Evolutionary conservation across 2,329 filamentous ascomycete species (phyloP).

Genomic region (Paecilomyces sp.): DNA sequence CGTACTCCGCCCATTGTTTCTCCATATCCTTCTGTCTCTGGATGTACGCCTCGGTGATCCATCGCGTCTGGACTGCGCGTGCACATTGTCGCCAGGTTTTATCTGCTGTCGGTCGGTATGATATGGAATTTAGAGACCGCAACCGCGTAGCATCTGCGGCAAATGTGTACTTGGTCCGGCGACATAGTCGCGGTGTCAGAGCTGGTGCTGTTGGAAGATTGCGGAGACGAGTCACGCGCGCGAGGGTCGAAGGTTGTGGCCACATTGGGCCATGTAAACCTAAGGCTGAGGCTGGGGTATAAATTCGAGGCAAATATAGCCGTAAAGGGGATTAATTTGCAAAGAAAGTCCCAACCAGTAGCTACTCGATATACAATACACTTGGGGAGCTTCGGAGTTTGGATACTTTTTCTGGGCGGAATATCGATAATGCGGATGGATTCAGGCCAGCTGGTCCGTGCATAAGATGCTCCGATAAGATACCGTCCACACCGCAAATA

Average conservation of each 20-base stretch:
- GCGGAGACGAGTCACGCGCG: constrained; percentile 15
- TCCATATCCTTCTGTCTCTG: constrained; percentile 32
- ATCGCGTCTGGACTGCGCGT: constrained; percentile 20
- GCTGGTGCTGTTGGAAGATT: constrained; percentile 2
- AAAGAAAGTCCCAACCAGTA: not conserved
- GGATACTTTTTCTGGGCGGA: not conserved
- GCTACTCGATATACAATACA: not conserved
- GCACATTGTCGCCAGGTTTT: not conserved
- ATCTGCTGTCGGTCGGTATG: constrained; percentile 9
- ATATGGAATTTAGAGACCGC: constrained; percentile 7
- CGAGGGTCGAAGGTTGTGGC: constrained; percentile 13
- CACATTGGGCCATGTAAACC: constrained; percentile 16
- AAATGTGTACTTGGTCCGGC: constrained; percentile 17
- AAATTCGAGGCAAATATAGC: not conserved
- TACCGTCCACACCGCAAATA: not conserved
- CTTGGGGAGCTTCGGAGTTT: constrained; percentile 9
- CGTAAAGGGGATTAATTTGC: not conserved
- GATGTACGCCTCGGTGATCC: constrained; percentile 30
- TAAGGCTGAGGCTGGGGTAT: not conserved
- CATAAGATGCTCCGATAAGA: not conserved
- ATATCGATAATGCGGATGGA: constrained; percentile 14
- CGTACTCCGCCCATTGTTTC: constrained; percentile 32
- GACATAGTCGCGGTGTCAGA: constrained; percentile 9
- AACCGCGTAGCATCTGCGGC: constrained; percentile 12
- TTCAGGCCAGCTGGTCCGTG: not conserved